Evolutionary conservation across 257 asterid genomes (phyloP), one percentile per base, ranked within the genome.

Genomic region (Solanum microdontum): DNA sequence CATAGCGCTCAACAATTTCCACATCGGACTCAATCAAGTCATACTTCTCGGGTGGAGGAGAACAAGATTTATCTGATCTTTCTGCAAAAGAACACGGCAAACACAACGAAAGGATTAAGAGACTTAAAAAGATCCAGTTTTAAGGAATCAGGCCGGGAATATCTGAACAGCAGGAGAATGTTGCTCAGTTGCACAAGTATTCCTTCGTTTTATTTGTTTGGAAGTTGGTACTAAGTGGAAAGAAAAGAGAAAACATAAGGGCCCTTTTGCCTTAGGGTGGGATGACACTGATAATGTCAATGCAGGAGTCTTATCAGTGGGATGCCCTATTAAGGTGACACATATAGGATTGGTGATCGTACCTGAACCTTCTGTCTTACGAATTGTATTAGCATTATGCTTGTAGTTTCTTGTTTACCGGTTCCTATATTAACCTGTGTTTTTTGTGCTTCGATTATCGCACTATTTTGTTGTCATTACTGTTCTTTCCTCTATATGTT

Each of bases 21-120:
- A 62, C 21, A 32, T 68, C 87, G 39, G 82, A 82, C 48, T 87
- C 91, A 5, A 51, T 75, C 68, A 51, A 43, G 73, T 90, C 90
- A 66, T 87, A 86, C n/a, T 86, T 90, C 83, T 92, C 86, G 32
- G 86, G 91, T 30, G 89, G 88, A 90, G 90, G 90, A 32, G 84
- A 51, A 51, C 87, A 89, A 74, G 87, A 90, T 89, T 77, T 84
- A 66, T 91, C 94, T 89, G 85, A 88, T 58, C 86, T 87, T 83
- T 69, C 92, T 87, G 87, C 34, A 74, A 58, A 48, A 86, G 12
- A 34, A n/a, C n/a, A n/a, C 4, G 68, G 45, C 48, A 86, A 17
- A 85, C 68, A 69, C 33, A 43, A 30, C 1, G 4, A 45, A 48
- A 15, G 23, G 14, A 76, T 39, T 48, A 24, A 28, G 12, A 23